Conservation (phyloP, 208 protist species). For the Crithidia acanthocephali region DNA sequence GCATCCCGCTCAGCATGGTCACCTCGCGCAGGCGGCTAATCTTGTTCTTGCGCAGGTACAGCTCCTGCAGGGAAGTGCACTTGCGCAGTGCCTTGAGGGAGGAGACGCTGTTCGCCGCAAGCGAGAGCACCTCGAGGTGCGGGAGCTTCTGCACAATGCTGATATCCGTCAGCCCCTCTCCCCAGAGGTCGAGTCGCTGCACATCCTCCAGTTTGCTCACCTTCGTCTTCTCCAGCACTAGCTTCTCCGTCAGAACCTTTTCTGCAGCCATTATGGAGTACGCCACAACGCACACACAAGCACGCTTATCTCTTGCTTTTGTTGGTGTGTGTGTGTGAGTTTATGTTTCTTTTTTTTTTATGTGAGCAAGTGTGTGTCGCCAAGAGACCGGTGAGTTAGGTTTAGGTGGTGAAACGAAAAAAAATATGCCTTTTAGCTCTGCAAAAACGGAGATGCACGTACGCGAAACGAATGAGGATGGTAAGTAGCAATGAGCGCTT, state of each 20-base stretch:
- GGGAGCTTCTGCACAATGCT: slow-evolving; percentile 65
- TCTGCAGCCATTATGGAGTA: slow-evolving; percentile 17
- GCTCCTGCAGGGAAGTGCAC: slow-evolving; percentile 82
- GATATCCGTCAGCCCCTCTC: slow-evolving; percentile 84
- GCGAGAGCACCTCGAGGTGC: slow-evolving; percentile 85
- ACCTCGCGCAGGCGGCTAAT: slow-evolving; percentile 83
- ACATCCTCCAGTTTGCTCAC: slow-evolving; percentile 71
- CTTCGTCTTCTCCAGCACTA: slow-evolving; percentile 91
- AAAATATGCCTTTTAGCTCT: no score
- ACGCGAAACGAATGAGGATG: no score
- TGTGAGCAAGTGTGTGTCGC: no score
- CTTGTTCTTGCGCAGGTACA: slow-evolving; percentile 95
- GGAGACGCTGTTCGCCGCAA: slow-evolving; percentile 86
- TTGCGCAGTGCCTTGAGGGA: slow-evolving; percentile 68
- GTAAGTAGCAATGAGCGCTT: no score
- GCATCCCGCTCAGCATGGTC: slow-evolving; percentile 62
- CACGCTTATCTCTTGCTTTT: not conserved
- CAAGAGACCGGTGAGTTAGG: no score
- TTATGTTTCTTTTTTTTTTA: no score
- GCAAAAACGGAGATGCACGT: no score
- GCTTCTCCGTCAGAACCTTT: slow-evolving; percentile 69
- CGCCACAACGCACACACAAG: not conserved
- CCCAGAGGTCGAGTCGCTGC: slow-evolving; percentile 93
- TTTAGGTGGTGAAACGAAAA: no score
- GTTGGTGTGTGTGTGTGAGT: not conserved